Evolutionary conservation across 1,284 basidiomycete genomes (phyloP).

Genomic region (Schizopora paradoxa): DNA sequence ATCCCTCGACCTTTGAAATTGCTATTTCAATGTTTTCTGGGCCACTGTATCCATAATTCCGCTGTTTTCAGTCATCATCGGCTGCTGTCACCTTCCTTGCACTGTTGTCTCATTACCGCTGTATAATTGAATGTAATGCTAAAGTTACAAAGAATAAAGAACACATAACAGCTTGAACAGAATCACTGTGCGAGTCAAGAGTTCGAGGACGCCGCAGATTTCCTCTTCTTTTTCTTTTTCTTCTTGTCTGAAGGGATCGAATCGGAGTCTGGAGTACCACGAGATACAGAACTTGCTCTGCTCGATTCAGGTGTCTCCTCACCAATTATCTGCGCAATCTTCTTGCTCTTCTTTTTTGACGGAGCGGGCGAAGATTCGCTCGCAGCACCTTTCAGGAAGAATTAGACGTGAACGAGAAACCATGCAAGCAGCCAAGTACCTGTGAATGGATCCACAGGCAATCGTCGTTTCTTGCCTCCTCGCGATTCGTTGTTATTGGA

Average conservation of each 20-base stretch:
- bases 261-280: neutral
- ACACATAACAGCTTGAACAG: no score
- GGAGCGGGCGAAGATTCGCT: neutral
- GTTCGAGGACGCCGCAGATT: no score
- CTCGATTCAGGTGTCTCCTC: slow-evolving; percentile 1
- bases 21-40: neutral
- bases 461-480: slow-evolving; percentile 53
- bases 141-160: neutral
- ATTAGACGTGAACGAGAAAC: neutral
- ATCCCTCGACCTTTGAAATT: slow-evolving; percentile 3
- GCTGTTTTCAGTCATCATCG: neutral
- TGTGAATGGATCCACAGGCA: slow-evolving; percentile 56
- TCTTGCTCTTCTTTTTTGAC: slow-evolving; percentile 10
- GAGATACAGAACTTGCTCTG: slow-evolving; percentile 9
- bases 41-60: neutral
- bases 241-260: slow-evolving; percentile 5
- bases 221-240: slow-evolving; percentile 3
- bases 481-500: slow-evolving; percentile 19
- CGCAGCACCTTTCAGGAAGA: neutral
- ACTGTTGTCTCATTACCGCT: no score
- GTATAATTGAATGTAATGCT: neutral
- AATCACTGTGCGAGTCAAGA: no score
- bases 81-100: neutral
- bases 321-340: slow-evolving; percentile 5
- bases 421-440: slow-evolving; percentile 36